Evolutionary conservation across 2,329 filamentous ascomycete species (phyloP).

Genomic region (Verruconis gallopava): DNA sequence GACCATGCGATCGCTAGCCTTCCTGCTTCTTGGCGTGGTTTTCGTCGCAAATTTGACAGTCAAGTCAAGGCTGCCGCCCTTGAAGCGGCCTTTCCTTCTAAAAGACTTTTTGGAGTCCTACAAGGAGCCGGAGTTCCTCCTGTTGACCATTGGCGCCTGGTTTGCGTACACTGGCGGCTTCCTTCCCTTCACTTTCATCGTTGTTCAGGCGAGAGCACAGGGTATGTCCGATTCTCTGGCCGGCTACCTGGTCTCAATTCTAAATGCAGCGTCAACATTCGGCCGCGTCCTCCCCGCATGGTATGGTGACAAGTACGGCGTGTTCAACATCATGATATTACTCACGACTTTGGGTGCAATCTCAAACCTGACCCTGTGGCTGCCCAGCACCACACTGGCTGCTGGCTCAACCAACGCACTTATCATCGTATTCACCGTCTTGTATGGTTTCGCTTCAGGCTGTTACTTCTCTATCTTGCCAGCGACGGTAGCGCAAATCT

Average conservation of each 20-base stretch:
- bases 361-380: conserved; percentile 43
- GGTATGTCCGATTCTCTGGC: conserved; percentile 37
- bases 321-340: conserved; percentile 40
- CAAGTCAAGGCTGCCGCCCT: conserved; percentile 32
- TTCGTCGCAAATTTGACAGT: conserved; percentile 36
- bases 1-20: conserved; percentile 44
- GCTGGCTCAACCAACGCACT: conserved; percentile 34
- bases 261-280: conserved; percentile 36
- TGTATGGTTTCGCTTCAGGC: conserved; percentile 59
- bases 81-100: conserved; percentile 19
- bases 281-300: conserved; percentile 43
- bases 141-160: conserved; percentile 25
- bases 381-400: conserved; percentile 23
- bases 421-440: conserved; percentile 50
- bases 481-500: conserved; percentile 56
- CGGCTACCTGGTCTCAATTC: conserved; percentile 41
- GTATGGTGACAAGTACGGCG: conserved; percentile 39
- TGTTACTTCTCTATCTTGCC: conserved; percentile 52
- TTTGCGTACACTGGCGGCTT: conserved; percentile 52
- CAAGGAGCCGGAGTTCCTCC: conserved; percentile 23
- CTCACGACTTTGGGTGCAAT: conserved; percentile 36
- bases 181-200: conserved; percentile 38
- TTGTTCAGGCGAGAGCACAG: conserved; percentile 29
- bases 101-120: conserved; percentile 18
- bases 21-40: conserved; percentile 47